These are phyloP conservation scores for Saturnispora quitensis DNA, from an alignment of 805 yeast species.

Conservation along the genomic window DNA sequence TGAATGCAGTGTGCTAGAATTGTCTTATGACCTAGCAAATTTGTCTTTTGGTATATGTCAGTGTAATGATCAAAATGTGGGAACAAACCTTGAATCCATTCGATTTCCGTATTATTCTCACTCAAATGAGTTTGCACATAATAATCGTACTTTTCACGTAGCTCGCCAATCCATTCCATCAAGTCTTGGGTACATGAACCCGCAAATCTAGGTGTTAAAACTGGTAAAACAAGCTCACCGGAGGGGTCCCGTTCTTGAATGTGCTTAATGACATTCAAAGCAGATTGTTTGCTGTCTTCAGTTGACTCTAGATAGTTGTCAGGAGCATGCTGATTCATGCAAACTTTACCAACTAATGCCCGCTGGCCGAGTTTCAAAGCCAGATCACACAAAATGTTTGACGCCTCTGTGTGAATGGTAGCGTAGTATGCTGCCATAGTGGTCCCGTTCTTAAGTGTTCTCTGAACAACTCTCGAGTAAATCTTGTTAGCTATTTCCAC, in stretches of 20 bases:
- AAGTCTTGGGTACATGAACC: conserved; percentile 69
- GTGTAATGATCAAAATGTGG: conserved; percentile 66
- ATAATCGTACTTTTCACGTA: conserved; percentile 39
- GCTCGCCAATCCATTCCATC: conserved; percentile 52
- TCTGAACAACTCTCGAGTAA: conserved; percentile 56
- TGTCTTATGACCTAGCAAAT: conserved; percentile 54
- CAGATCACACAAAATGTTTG: conserved; percentile 67
- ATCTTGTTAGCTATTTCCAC: conserved; percentile 46
- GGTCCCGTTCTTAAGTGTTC: conserved; percentile 74
- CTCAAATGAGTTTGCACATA: conserved; percentile 89
- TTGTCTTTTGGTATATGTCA: conserved; percentile 61
- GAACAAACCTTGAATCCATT: conserved; percentile 61
- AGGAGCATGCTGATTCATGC: conserved; percentile 84
- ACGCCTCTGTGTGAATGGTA: conserved; percentile 70
- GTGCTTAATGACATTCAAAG: conserved; percentile 48
- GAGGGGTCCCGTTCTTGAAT: conserved; percentile 44
- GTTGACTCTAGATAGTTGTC: conserved; percentile 54
- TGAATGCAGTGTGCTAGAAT: conserved; percentile 88
- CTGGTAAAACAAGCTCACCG: conserved; percentile 52
- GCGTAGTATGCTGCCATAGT: conserved; percentile 91
- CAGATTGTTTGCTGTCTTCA: conserved; percentile 45
- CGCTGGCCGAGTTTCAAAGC: conserved; percentile 67
- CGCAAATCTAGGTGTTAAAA: conserved; percentile 90
- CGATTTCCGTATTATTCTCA: conserved; percentile 69
- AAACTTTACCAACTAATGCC: conserved; percentile 86